A percentile compares a stretch with the other conserved stretches of the same genome.
Conservation (phyloP, 352 stramenopile species). For the Pythium volutum region DNA sequence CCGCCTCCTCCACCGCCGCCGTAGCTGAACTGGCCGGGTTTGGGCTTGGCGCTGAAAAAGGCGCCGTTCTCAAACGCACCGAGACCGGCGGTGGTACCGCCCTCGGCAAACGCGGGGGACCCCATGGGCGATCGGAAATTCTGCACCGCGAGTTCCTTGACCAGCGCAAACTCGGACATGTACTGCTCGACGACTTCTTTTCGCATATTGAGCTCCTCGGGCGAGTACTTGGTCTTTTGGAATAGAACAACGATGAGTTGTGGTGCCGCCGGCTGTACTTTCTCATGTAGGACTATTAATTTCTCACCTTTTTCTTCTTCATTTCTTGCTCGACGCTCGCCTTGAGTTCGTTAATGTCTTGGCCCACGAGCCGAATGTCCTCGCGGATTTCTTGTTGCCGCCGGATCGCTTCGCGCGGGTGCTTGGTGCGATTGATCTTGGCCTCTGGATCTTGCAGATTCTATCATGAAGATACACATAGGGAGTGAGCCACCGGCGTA, state of each 20-base stretch:
- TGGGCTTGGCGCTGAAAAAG: conserved; percentile 45
- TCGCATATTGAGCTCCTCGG: conserved; percentile 69
- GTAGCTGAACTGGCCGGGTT: conserved; percentile 24
- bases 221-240: conserved; percentile 82
- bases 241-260: background rate
- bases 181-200: conserved; percentile 84
- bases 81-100: conserved; percentile 37
- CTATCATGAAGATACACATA: conserved; percentile 23
- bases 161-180: conserved; percentile 64
- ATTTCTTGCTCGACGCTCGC: conserved; percentile 64
- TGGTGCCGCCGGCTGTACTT: no score
- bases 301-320: conserved; percentile 79
- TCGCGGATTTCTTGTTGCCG: conserved; percentile 79
- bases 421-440: conserved; percentile 61
- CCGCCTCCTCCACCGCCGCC: conserved; percentile 22
- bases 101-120: conserved; percentile 38
- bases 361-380: conserved; percentile 65
- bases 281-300: background rate
- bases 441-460: conserved; percentile 73
- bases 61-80: conserved; percentile 64
- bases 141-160: conserved; percentile 70
- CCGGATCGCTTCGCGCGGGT: conserved; percentile 75
- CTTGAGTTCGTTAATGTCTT: conserved; percentile 76
- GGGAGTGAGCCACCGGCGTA: background rate
- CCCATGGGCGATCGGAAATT: conserved; percentile 52